Base-by-base conservation (phyloP, 2,329 filamentous ascomycete genomes). In the Arthroderma sp. region DNA sequence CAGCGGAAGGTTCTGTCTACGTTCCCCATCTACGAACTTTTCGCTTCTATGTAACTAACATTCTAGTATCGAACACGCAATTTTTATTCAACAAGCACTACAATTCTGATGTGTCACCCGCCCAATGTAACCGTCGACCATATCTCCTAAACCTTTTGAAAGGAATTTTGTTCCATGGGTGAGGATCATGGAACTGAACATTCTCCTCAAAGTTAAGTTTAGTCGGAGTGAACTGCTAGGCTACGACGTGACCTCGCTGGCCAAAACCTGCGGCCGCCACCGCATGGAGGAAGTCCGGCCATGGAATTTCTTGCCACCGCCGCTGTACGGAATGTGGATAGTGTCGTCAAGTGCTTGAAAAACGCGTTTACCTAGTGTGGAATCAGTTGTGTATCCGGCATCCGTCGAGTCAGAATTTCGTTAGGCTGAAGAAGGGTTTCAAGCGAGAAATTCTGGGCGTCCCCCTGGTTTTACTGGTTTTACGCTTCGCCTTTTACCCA, bases 101-200 rank as follows among this genome's bases (percentile, higher is more conserved):
- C 45, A 43, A 46, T 43, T 5, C 9, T 39, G 5, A 11, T 40
- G 43, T 46, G 30, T 44, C 44, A 48, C 27, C 70, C 72, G 65
- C 61, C 39, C 70, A 60, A 42, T 56, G 63, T 34, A 78, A 50
- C 11, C 75, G 58, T 37, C 73, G 58, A 0, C 73, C 75, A 47
- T 68, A 59, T 1, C 66, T 53, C 42, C 73, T 63, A 1, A 1
- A 73, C 40, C 54, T 58, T 2, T 51, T 49, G 47, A 70, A 72
- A 0, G 68, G 58, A 7, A 79, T 65, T 57, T 78, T 78, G 2
- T 59, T 59, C 2, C 55, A 54, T 0, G 74, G 73, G 56, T 79
- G 74, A 4, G 76, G 75, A 53, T 78, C 73, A 50, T 79, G 73
- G 47, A 78, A 74, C 43, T 75, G 70, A 34, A 79, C 78, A 29